Percentiles rank a stretch among this genome's conserved stretches.
These are phyloP conservation scores for Phoenix roebelenii DNA, from an alignment of 176 grass and related monocot species.

Conservation along the genomic window DNA sequence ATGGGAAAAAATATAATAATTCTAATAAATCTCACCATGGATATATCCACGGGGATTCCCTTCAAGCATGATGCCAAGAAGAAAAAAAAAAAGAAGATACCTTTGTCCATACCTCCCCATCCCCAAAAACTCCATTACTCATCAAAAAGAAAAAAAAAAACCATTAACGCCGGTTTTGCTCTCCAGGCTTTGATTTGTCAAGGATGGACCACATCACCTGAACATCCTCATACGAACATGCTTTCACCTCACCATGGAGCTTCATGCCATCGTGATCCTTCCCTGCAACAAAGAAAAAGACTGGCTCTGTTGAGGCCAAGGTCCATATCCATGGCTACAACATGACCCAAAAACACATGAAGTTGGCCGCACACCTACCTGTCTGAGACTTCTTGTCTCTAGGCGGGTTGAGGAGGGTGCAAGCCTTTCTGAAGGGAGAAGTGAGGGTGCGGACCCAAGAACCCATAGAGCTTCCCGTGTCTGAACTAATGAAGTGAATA, in stretches of 20 bases:
- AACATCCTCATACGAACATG: slow-evolving; percentile 61
- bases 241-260: slow-evolving; percentile 72
- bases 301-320: no score
- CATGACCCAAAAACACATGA: no score
- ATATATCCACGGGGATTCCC: no score
- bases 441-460: slow-evolving; percentile 65
- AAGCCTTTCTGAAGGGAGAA: slow-evolving; percentile 63
- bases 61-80: no score
- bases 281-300: slow-evolving; percentile 17
- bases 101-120: no score
- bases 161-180: background rate
- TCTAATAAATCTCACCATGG: no score
- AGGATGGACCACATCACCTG: slow-evolving; percentile 85
- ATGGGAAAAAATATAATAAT: no score
- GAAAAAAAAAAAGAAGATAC: no score
- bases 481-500: no score
- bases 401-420: slow-evolving; percentile 29
- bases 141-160: no score
- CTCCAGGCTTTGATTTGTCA: slow-evolving; percentile 42
- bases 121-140: no score
- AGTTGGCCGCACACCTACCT: background rate
- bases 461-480: slow-evolving; percentile 22
- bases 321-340: no score
- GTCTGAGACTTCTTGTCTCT: slow-evolving; percentile 38
- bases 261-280: slow-evolving; percentile 30